Base-by-base conservation (phyloP, 2,329 filamentous ascomycete genomes). In the Apiospora aurea region DNA sequence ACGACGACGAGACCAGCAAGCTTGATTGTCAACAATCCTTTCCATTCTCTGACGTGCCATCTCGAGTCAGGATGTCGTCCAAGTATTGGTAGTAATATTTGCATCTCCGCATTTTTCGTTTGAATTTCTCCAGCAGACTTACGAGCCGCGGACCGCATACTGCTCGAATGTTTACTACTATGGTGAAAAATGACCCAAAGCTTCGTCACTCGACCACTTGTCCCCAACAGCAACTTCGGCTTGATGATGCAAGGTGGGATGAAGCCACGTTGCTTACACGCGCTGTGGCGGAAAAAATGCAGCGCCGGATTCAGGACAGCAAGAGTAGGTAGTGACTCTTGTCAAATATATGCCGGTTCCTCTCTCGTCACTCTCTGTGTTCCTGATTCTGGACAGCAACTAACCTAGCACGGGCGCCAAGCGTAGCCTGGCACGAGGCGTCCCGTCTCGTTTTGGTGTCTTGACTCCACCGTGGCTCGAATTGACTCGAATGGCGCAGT, bases 231-330 rank as follows among this genome's bases (percentile, higher is more conserved):
- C 29, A 38, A 10, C 11, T 8, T 18, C 29, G 26, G 16, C 2
- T n/a, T n/a, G 14, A 13, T n/a, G 29, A 38, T 38, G 29, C 10
- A 38, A 61, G 26, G 53, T 38, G 29, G 53, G 29, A 18, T 61
- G 29, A 34, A 61, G 53, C 53, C 53, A 64, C 34, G 34, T 64
- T 64, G 57, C 57, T n/a, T n/a, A 38, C 34, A 64, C 57, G 57
- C 34, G 57, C 41, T 29, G 29, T 2, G 5, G 10, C 49, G 49
- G 21, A 41, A 0, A n/a, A 18, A 18, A n/a, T 41, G 1, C 34
- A 41, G 21, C 11, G 11, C 18, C 26, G 26, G 8, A 34, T 34
- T 7, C 16, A 21, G 14, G 51, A 10, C 51, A 8, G 34, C 34
- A 38, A 34, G 10, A 57, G 5, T 57, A 34, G 51, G 11, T 26